Percentiles rank a stretch among this genome's conserved stretches.
These are phyloP conservation scores for Litsea cubeba DNA, from an alignment of 164 flowering plant species.

Conservation along the genomic window DNA sequence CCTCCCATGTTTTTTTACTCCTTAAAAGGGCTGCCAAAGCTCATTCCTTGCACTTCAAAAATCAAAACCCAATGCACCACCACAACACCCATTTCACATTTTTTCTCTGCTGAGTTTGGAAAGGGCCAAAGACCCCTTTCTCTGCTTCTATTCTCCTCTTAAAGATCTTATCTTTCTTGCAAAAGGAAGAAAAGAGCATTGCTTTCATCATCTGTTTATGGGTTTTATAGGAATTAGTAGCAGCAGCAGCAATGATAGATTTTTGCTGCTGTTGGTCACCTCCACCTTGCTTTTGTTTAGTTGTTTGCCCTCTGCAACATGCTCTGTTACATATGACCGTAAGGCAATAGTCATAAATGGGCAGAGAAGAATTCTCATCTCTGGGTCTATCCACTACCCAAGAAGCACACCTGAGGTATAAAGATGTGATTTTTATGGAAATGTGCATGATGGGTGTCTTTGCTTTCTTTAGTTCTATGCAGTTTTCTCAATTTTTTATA, in stretches of 20 bases:
- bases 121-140: neutral
- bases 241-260: neutral
- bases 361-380: conserved; percentile 5
- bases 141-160: neutral
- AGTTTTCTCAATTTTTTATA: neutral
- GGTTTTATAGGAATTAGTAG: neutral
- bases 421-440: neutral
- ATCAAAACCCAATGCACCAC: too few species aligned
- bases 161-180: neutral
- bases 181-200: neutral
- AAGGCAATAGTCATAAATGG: conserved; percentile 11
- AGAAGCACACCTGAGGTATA: conserved; percentile 13
- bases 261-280: neutral
- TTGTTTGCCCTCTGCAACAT: conserved; percentile 24
- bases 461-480: conserved; percentile 7
- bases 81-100: too few species aligned
- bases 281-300: conserved; percentile 8
- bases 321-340: conserved; percentile 22
- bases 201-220: conserved; percentile 3
- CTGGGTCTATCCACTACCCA: conserved; percentile 16
- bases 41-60: too few species aligned
- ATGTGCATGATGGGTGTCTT: conserved; percentile 19
- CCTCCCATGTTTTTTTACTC: too few species aligned
- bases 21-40: too few species aligned
- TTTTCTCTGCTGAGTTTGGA: too few species aligned